Percentiles rank a stretch among this genome's conserved stretches.
phyloP scores from a whole-genome alignment of 306 rosid species.

The Gynostemma pentaphyllum region DNA sequence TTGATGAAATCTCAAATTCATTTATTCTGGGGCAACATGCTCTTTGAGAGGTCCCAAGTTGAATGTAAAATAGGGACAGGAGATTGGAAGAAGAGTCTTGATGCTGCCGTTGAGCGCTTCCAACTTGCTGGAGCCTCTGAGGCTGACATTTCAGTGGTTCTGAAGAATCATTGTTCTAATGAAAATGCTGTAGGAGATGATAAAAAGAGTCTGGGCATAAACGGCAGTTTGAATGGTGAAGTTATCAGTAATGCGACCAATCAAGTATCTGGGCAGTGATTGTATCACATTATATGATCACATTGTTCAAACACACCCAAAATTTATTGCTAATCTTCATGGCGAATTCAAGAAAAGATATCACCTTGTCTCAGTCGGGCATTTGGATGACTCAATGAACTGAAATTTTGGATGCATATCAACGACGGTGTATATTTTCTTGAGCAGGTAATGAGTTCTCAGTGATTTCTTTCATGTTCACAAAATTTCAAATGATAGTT shows the following conservation, averaged over 20 bases:
- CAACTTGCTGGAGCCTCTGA: slow-evolving; percentile 95
- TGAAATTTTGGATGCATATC: neutral
- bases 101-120: slow-evolving; percentile 77
- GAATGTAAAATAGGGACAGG: slow-evolving; percentile 67
- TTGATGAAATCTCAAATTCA: slow-evolving; percentile 96
- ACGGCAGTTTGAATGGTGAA: slow-evolving; percentile 18
- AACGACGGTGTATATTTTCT: neutral
- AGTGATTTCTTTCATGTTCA: neutral
- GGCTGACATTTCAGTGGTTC: slow-evolving; percentile 61
- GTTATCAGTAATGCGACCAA: slow-evolving; percentile 16
- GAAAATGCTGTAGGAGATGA: slow-evolving; percentile 45
- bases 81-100: slow-evolving; percentile 74
- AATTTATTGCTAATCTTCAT: neutral
- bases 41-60: slow-evolving; percentile 89
- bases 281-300: slow-evolving; percentile 1
- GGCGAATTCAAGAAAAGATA: neutral
- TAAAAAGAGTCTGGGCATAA: slow-evolving; percentile 26
- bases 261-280: slow-evolving; percentile 21
- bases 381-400: neutral
- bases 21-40: slow-evolving; percentile 97
- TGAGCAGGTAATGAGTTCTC: neutral
- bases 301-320: neutral
- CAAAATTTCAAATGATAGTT: neutral
- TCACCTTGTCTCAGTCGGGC: neutral
- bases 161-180: slow-evolving; percentile 83